These are phyloP conservation scores for Geum urbanum DNA, from an alignment of 306 rosid species.

Conservation along the genomic window DNA sequence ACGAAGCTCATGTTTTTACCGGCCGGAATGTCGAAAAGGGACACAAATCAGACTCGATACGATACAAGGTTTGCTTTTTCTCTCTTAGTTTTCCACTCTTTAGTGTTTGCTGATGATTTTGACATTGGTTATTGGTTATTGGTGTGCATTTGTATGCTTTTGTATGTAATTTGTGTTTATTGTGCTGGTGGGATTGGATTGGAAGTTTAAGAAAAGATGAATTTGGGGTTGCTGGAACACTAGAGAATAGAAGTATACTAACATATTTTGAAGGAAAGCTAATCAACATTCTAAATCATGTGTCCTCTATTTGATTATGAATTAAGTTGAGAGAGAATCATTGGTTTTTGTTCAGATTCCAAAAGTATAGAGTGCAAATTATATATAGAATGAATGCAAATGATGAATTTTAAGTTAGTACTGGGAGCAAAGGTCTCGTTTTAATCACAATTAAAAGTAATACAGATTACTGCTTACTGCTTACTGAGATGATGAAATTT, in stretches of 20 bases:
- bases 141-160: constrained; percentile 24
- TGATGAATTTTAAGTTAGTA: neutral
- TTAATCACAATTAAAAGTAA: neutral
- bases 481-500: neutral
- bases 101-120: constrained; percentile 7
- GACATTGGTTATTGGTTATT: constrained; percentile 9
- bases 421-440: neutral
- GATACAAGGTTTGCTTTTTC: constrained; percentile 47
- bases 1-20: constrained; percentile 68
- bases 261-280: neutral
- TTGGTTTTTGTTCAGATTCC: neutral
- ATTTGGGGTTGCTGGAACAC: constrained; percentile 8
- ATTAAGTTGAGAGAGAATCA: neutral
- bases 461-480: neutral
- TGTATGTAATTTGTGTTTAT: neutral
- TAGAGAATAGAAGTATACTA: neutral
- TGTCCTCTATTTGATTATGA: neutral
- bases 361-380: neutral
- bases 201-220: neutral
- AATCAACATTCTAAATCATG: neutral
- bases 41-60: constrained; percentile 63
- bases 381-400: neutral
- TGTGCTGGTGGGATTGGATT: constrained; percentile 2
- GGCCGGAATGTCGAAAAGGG: constrained; percentile 73
- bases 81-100: neutral